Conservation (phyloP, 192 early-diverging fungal species). For the Podila clonocystis region DNA sequence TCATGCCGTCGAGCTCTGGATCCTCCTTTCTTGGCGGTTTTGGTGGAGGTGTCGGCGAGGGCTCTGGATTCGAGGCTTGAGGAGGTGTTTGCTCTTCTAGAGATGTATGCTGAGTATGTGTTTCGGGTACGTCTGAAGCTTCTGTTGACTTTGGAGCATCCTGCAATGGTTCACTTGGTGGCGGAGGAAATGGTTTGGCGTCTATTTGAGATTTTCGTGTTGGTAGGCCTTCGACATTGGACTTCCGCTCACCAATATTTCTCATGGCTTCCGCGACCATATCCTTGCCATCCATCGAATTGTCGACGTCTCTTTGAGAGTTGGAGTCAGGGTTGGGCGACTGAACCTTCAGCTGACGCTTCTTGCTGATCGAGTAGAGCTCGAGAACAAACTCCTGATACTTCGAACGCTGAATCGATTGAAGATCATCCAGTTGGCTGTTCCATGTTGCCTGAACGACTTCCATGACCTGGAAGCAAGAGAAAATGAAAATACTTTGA, state of each 20-base stretch:
- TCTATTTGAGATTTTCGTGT: conserved; percentile 4
- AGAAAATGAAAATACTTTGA: neutral
- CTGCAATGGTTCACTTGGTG: neutral
- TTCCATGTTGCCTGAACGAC: conserved; percentile 61
- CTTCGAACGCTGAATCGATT: conserved; percentile 58
- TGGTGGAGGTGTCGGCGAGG: neutral
- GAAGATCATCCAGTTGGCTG: conserved; percentile 60
- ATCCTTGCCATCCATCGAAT: conserved; percentile 59
- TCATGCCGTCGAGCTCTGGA: conserved; percentile 42
- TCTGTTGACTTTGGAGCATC: neutral
- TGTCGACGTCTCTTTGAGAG: neutral
- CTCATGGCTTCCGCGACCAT: conserved; percentile 59
- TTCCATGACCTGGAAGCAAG: conserved; percentile 49
- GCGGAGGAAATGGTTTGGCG: neutral
- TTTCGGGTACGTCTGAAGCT: neutral
- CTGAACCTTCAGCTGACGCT: conserved; percentile 21
- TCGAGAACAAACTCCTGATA: conserved; percentile 68
- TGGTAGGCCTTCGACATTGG: conserved; percentile 15
- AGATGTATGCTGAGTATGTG: neutral
- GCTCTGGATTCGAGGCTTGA: neutral
- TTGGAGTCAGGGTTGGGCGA: neutral
- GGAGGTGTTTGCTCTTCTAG: neutral
- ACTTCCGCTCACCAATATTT: conserved; percentile 29
- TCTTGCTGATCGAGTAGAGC: conserved; percentile 59
- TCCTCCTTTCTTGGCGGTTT: conserved; percentile 30